Conservation (phyloP, 176 grass and related monocot species). For the Melocanna baccifera region DNA sequence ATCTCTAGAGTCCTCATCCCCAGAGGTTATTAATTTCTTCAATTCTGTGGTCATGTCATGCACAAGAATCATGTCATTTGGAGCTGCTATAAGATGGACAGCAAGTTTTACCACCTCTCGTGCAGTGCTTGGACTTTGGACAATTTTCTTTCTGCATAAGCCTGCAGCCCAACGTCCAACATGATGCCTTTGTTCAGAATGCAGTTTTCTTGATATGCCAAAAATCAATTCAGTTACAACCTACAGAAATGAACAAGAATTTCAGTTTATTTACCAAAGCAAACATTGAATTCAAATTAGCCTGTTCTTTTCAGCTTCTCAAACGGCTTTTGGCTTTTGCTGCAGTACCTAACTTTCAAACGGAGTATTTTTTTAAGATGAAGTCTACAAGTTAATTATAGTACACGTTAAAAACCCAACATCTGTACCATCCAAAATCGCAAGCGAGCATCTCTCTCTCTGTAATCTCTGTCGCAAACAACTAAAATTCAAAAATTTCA, state of each 20-base stretch:
- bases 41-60: constrained; percentile 55
- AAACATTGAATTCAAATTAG: constrained; percentile 3
- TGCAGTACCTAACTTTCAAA: too few species aligned
- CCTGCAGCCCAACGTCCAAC: constrained; percentile 54
- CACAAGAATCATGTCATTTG: constrained; percentile 60
- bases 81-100: constrained; percentile 49
- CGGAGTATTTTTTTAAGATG: too few species aligned
- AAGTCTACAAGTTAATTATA: too few species aligned
- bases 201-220: constrained; percentile 51
- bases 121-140: constrained; percentile 49
- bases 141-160: constrained; percentile 43
- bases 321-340: too few species aligned
- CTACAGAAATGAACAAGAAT: constrained; percentile 47
- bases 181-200: constrained; percentile 49
- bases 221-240: constrained; percentile 66
- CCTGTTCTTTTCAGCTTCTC: too few species aligned
- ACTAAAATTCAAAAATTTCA: too few species aligned
- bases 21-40: constrained; percentile 42
- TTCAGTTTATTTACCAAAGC: constrained; percentile 8
- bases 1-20: constrained; percentile 43
- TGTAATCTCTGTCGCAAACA: too few species aligned
- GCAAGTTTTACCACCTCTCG: constrained; percentile 51
- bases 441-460: too few species aligned
- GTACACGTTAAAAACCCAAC: too few species aligned
- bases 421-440: too few species aligned